Conservation (phyloP, 371 early-diverging fungal species). For the Furculomyces boomerangus region DNA sequence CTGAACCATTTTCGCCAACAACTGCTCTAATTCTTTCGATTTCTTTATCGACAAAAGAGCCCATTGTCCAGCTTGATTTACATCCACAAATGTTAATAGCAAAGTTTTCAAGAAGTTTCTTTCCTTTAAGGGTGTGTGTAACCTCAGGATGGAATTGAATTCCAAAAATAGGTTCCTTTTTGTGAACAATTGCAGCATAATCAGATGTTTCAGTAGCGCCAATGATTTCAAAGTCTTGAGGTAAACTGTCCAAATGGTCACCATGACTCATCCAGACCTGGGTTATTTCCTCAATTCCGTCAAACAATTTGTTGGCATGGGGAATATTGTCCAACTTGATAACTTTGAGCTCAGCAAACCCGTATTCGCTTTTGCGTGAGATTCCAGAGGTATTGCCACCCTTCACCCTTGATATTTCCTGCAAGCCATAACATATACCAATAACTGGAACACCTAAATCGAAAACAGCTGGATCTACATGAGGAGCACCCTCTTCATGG, state of each 20-base stretch:
- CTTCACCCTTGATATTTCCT: slow-evolving; percentile 74
- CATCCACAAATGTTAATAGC: slow-evolving; percentile 70
- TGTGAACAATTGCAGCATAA: slow-evolving; percentile 72
- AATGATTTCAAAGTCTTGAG: slow-evolving; percentile 66
- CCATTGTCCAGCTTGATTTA: slow-evolving; percentile 86
- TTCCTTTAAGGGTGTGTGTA: slow-evolving; percentile 84
- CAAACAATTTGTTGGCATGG: slow-evolving; percentile 50
- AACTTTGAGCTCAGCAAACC: slow-evolving; percentile 65
- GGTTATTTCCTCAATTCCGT: slow-evolving; percentile 43
- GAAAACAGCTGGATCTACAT: slow-evolving; percentile 81
- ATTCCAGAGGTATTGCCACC: slow-evolving; percentile 49
- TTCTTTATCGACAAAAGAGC: slow-evolving; percentile 88
- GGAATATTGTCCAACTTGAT: slow-evolving; percentile 35
- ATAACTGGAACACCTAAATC: slow-evolving; percentile 77
- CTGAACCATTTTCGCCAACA: slow-evolving; percentile 82
- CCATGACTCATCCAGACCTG: slow-evolving; percentile 97
- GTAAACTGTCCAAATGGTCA: slow-evolving; percentile 71
- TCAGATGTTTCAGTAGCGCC: slow-evolving; percentile 76
- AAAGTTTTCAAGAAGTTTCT: slow-evolving; percentile 74
- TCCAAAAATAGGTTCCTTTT: slow-evolving; percentile 63
- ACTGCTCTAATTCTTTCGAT: slow-evolving; percentile 76
- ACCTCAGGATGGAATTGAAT: slow-evolving; percentile 98
- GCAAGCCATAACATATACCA: slow-evolving; percentile 96
- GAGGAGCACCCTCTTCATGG: slow-evolving; percentile 84
- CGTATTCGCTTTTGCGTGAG: slow-evolving; percentile 87